A percentile compares a stretch with the other conserved stretches of the same genome.
Evolutionary conservation across 2,329 filamentous ascomycete genomes (phyloP).

Genomic region (Neopestalotiopsis sp.): DNA sequence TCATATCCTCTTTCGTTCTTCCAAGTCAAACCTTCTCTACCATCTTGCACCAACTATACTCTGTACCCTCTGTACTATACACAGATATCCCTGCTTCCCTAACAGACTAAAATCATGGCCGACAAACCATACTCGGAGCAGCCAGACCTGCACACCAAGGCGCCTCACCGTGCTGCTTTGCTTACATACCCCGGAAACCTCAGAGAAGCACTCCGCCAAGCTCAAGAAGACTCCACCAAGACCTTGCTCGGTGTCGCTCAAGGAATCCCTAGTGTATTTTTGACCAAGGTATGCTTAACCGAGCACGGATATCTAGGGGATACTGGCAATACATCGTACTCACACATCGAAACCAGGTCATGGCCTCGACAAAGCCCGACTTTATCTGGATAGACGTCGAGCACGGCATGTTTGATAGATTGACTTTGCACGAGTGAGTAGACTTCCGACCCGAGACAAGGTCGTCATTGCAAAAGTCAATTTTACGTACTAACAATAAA

Average conservation of each 20-base stretch:
- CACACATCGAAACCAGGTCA: constrained; percentile 12
- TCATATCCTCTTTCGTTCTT: background rate
- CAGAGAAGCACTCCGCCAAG: constrained; percentile 19
- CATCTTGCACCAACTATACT: background rate
- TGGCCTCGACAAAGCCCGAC: constrained; percentile 23
- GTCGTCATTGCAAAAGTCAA: background rate
- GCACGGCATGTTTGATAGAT: constrained; percentile 22
- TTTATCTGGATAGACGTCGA: constrained; percentile 28
- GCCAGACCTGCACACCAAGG: constrained; percentile 21
- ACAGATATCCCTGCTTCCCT: background rate
- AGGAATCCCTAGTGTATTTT: constrained; percentile 23
- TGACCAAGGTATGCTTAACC: constrained; percentile 21
- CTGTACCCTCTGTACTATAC: background rate
- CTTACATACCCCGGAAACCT: constrained; percentile 24
- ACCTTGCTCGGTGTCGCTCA: constrained; percentile 24
- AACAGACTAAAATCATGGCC: constrained; percentile 12
- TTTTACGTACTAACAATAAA: background rate
- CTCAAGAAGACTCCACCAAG: constrained; percentile 22
- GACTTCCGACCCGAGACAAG: too few relatives aligned
- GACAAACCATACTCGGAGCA: constrained; percentile 21
- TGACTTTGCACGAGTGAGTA: constrained; percentile 23
- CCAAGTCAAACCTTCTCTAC: background rate
- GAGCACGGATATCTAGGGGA: background rate
- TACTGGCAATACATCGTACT: background rate
- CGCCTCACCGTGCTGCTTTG: constrained; percentile 21